phyloP scores from a whole-genome alignment of 495 filamentous ascomycete species.

The Hyaloscypha hepaticicola region DNA sequence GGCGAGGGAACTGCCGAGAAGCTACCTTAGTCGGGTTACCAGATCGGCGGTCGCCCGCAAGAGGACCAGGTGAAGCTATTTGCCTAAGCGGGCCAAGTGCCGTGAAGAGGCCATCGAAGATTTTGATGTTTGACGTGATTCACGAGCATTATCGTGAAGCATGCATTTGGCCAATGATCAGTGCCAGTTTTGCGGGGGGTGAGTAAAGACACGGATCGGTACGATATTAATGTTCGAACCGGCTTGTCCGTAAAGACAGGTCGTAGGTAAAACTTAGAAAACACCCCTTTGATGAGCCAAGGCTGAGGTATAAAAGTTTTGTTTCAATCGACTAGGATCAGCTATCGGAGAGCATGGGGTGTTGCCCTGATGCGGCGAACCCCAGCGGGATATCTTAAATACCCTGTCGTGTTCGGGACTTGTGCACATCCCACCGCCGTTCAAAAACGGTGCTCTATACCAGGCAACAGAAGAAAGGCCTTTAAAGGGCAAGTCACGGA shows the following conservation, averaged over 20 bases:
- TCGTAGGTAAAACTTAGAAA: too few relatives aligned
- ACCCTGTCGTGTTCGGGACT: not conserved
- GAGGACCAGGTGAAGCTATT: constrained; percentile 9
- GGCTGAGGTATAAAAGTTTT: not conserved
- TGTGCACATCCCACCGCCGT: not conserved
- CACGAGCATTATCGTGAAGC: not conserved
- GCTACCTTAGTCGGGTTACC: not conserved
- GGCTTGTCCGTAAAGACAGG: not conserved
- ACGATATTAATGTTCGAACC: not conserved
- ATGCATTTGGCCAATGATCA: not conserved
- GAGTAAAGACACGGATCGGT: not conserved
- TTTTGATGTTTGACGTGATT: not conserved
- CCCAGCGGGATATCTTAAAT: not conserved
- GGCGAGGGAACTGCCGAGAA: constrained; percentile 14
- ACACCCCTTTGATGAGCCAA: not conserved
- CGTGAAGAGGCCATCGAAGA: constrained; percentile 1
- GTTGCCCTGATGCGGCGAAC: not conserved
- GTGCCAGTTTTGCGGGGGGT: not conserved
- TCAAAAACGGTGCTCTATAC: not conserved
- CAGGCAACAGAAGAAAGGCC: not conserved
- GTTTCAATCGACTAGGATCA: constrained; percentile 4
- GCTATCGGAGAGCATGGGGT: constrained; percentile 3
- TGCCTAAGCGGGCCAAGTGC: constrained; percentile 3
- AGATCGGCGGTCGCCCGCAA: not conserved
- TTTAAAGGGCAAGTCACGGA: not conserved